Conservation (phyloP, 2,329 filamentous ascomycete genomes). For the Ophiostoma triangulosporum region DNA sequence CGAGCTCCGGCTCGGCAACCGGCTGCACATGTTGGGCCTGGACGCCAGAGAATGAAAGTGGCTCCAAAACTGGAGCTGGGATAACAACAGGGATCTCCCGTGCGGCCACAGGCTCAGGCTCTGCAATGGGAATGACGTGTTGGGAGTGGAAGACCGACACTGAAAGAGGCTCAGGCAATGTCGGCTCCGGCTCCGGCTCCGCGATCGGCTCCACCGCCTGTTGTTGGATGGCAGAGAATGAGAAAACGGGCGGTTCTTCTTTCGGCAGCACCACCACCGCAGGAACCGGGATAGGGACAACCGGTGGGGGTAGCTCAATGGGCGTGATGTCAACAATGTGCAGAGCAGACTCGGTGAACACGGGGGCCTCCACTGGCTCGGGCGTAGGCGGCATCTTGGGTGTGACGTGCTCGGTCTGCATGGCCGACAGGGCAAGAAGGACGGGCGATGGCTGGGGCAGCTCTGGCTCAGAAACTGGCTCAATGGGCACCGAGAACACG, state of each 20-base stretch:
- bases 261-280: conserved; percentile 6
- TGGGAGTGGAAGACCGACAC: conserved; percentile 26
- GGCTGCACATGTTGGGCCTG: conserved; percentile 31
- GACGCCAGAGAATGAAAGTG: conserved; percentile 3
- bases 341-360: conserved; percentile 9
- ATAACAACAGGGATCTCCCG: conserved; percentile 1
- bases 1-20: conserved; percentile 22
- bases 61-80: neutral
- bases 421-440: conserved; percentile 5
- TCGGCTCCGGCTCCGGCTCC: conserved; percentile 9
- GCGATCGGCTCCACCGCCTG: conserved; percentile 19
- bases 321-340: conserved; percentile 9
- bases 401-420: conserved; percentile 5
- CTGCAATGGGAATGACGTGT: neutral
- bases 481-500: conserved; percentile 8
- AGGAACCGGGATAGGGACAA: conserved; percentile 1
- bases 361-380: conserved; percentile 3
- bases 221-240: conserved; percentile 30
- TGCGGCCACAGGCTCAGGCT: neutral
- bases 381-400: conserved; percentile 3
- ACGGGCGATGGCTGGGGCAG: neutral
- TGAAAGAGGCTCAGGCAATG: conserved; percentile 16
- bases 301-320: conserved; percentile 7
- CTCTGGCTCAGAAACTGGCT: conserved; percentile 7
- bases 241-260: conserved; percentile 2